Evolutionary conservation across 1,139 yeast genomes (phyloP).

Genomic region (Taphrina populina): DNA sequence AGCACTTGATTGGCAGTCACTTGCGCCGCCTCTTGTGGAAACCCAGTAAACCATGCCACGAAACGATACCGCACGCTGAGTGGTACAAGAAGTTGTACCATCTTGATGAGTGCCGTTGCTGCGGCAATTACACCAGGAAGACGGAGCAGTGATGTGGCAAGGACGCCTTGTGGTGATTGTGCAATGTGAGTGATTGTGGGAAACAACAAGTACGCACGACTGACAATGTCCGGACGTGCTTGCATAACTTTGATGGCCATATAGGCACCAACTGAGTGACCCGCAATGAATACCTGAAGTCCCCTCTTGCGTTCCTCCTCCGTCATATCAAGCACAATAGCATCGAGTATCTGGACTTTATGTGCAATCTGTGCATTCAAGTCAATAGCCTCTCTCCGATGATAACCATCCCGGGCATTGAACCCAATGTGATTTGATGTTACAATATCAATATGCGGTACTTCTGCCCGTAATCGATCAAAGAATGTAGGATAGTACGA

Average conservation of each 20-base stretch:
- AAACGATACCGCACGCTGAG: neutral
- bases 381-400: neutral
- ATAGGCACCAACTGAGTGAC: conserved; percentile 29
- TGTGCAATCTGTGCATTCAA: conserved; percentile 27
- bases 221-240: conserved; percentile 11
- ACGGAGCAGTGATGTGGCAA: neutral
- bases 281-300: conserved; percentile 19
- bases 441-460: conserved; percentile 5
- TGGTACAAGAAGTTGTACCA: conserved; percentile 1
- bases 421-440: conserved; percentile 17
- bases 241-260: conserved; percentile 25
- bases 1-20: conserved; percentile 21
- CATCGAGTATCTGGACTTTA: conserved; percentile 8
- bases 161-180: conserved; percentile 19
- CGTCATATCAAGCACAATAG: neutral
- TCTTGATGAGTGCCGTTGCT: conserved; percentile 6
- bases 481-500: conserved; percentile 21
- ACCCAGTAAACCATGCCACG: conserved; percentile 3
- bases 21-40: conserved; percentile 18
- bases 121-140: conserved; percentile 14
- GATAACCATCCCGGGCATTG: neutral
- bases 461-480: neutral
- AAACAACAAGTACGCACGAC: conserved; percentile 11
- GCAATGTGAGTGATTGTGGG: conserved; percentile 27
- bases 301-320: neutral